Percentiles rank a stretch among this genome's conserved stretches.
Evolutionary conservation across 2,329 filamentous ascomycete genomes (phyloP).

Genomic region (Thielaviopsis euricoi): DNA sequence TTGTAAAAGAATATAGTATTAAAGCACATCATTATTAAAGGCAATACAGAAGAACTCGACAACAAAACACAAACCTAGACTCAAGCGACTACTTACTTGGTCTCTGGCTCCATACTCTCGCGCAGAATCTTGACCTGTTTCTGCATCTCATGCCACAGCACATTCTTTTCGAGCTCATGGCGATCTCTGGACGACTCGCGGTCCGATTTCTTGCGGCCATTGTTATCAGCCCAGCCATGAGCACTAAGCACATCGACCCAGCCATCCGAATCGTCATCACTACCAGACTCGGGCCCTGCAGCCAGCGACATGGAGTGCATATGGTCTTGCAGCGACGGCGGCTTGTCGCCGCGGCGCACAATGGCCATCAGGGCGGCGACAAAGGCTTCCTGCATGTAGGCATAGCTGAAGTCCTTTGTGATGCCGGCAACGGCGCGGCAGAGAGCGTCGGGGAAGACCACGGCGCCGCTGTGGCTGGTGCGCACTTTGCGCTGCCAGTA

Average conservation of each 20-base stretch:
- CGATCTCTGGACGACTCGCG: not conserved
- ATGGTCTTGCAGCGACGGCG: constrained; percentile 8
- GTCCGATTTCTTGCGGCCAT: constrained; percentile 15
- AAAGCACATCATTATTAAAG: not conserved
- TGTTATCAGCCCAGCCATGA: constrained; percentile 23
- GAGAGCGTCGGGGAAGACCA: constrained; percentile 44
- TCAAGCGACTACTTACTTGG: not conserved
- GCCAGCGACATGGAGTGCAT: not conserved
- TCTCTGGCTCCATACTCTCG: constrained; percentile 35
- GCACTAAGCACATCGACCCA: no score
- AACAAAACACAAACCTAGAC: not conserved
- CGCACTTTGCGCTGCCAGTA: constrained; percentile 45
- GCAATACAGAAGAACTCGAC: not conserved
- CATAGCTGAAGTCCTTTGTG: constrained; percentile 50
- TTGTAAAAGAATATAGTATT: no score
- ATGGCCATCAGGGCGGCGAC: constrained; percentile 45
- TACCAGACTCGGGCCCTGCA: not conserved
- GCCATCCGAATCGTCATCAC: constrained; percentile 14
- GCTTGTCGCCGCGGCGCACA: constrained; percentile 22
- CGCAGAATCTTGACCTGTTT: constrained; percentile 44
- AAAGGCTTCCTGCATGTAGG: constrained; percentile 55
- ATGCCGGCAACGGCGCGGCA: constrained; percentile 43
- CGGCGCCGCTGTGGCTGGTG: constrained; percentile 32
- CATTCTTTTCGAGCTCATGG: constrained; percentile 29
- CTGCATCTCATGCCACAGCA: constrained; percentile 45